These are phyloP conservation scores for Paraphysoderma sedebokerense DNA, from an alignment of 371 early-diverging fungal species.

Conservation along the genomic window DNA sequence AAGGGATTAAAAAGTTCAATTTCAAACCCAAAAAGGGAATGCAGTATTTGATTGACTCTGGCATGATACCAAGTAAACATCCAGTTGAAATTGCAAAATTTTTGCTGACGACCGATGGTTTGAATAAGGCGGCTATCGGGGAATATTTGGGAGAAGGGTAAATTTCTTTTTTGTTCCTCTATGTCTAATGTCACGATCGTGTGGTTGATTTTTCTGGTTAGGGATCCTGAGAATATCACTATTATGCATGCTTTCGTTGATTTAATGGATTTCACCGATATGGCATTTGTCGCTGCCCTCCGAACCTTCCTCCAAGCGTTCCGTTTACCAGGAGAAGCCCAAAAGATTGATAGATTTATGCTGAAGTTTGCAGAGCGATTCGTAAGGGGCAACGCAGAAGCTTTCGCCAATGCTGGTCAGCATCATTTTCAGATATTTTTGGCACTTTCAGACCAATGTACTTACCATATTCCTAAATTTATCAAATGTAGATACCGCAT, in stretches of 20 bases:
- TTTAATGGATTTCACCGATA: conserved; percentile 58
- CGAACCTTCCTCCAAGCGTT: conserved; percentile 82
- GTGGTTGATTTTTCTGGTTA: background rate
- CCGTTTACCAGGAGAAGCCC: conserved; percentile 93
- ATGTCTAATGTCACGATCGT: background rate
- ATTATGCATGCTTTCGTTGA: conserved; percentile 93
- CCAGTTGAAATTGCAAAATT: conserved; percentile 52
- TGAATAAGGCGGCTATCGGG: conserved; percentile 75
- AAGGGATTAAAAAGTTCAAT: conserved; percentile 67
- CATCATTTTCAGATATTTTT: background rate
- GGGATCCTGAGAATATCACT: conserved; percentile 61
- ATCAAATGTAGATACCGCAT: conserved; percentile 82
- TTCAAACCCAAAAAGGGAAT: conserved; percentile 86
- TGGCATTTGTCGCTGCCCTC: conserved; percentile 68
- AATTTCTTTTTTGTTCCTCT: conserved; percentile 1
- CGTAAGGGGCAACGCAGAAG: conserved; percentile 53
- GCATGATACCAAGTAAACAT: conserved; percentile 34
- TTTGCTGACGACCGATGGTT: conserved; percentile 48
- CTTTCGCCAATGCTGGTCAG: conserved; percentile 14
- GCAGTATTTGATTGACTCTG: conserved; percentile 39
- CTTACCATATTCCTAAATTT: too few relatives aligned
- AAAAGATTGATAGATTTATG: conserved; percentile 96
- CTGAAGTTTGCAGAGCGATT: conserved; percentile 91
- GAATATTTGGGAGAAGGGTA: conserved; percentile 86
- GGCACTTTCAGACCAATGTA: conserved; percentile 3